phyloP scores from a whole-genome alignment of 768 basidiomycete genomes.

The Lactifluus hygrophoroides region DNA sequence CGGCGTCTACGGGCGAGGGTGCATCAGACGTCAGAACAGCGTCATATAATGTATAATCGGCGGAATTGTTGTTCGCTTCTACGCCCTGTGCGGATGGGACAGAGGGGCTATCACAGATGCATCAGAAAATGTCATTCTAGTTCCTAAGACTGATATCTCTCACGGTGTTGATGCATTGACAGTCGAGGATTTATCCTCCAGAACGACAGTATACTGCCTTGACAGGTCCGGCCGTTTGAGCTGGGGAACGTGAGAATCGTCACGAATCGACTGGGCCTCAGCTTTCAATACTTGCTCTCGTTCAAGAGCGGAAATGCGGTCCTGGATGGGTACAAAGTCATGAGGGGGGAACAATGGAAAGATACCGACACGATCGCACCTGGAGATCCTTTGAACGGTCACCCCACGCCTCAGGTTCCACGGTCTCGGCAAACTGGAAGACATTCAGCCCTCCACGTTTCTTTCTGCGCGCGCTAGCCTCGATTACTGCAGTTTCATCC shows the following conservation, averaged over 20 bases:
- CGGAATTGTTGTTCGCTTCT: constrained; percentile 14
- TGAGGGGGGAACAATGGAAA: background rate
- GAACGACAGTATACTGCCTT: constrained; percentile 17
- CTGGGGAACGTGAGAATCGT: background rate
- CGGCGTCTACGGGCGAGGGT: constrained; percentile 33
- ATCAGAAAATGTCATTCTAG: background rate
- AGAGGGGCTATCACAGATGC: constrained; percentile 39
- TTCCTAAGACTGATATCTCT: background rate
- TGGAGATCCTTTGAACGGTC: constrained; percentile 55
- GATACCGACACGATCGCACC: constrained; percentile 33
- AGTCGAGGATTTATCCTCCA: background rate
- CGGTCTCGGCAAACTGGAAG: constrained; percentile 76
- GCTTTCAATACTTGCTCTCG: constrained; percentile 16
- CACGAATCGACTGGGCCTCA: background rate
- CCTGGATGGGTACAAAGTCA: constrained; percentile 7
- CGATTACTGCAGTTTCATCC: constrained; percentile 41
- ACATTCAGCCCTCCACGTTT: constrained; percentile 46
- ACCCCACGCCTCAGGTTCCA: constrained; percentile 62
- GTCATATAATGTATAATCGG: constrained; percentile 62
- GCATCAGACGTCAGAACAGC: constrained; percentile 35
- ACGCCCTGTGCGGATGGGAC: constrained; percentile 46
- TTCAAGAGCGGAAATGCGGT: constrained; percentile 23
- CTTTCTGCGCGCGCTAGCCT: constrained; percentile 49
- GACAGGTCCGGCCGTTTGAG: constrained; percentile 13
- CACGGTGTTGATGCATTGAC: constrained; percentile 23